Evolutionary conservation across 495 filamentous ascomycete genomes (phyloP), one percentile per base, ranked within the genome.

Genomic region (Opeltia flavorubescens): DNA sequence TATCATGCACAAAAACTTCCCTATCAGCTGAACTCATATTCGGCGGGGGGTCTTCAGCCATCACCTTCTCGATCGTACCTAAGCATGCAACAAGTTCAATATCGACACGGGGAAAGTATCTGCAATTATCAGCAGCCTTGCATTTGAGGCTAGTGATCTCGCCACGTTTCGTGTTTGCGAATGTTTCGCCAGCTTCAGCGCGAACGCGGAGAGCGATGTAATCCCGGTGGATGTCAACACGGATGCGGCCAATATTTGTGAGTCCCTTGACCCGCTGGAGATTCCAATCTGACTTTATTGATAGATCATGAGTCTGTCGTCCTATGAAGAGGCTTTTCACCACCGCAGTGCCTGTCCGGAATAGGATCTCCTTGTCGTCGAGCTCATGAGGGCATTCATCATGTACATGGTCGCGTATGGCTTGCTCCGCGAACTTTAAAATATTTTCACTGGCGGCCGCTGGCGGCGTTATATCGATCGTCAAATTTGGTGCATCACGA

Each of bases 211-310:
- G 39, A 6, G 33, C 1, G 21, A 21, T 20, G 31, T 52, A 52
- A 11, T 52, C 28, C 5, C 50, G 38, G 9, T 24, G 41, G 24
- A 52, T 52, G 25, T 44, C 6, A n/a, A 52, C 9, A 17, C 13
- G 34, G 11, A 43, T 29, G 27, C 7, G 5, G 24, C 8, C n/a
- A n/a, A n/a, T n/a, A n/a, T n/a, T n/a, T n/a, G 0, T 47, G 13
- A 12, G 23, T 30, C 9, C 5, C 15, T 28, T 24, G 44, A 25
- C 43, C 18, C 5, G n/a, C n/a, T n/a, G n/a, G n/a, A 5, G 12
- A 1, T 23, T 17, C 50, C 50, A 52, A n/a, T 52, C 38, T 4
- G 25, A 36, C 1, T 1, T 27, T 1, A 23, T 25, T 29, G 18
- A 31, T 36, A 52, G 13, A 5, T 29, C 25, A 3, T 30, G 29